A percentile compares a stretch with the other conserved stretches of the same genome.
These are phyloP conservation scores for Pneumocystis oryctolagi DNA, from an alignment of 1,139 yeast species.

Conservation along the genomic window DNA sequence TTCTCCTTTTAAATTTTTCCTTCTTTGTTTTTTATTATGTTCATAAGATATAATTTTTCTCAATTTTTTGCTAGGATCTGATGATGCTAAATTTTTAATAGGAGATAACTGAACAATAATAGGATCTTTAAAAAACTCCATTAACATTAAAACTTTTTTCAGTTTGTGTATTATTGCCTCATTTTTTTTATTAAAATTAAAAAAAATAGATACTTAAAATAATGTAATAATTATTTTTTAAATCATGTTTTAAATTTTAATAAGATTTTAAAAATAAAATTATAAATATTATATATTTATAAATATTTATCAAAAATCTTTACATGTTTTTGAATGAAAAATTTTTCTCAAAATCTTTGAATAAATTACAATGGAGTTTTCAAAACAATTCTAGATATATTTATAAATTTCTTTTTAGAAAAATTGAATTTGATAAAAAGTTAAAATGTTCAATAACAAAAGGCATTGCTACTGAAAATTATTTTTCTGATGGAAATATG, in stretches of 20 bases:
- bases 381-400: background rate
- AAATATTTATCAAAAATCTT: too few species aligned
- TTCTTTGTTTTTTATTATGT: background rate
- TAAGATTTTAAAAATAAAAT: background rate
- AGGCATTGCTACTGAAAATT: background rate
- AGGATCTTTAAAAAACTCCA: background rate
- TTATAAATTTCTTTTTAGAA: background rate
- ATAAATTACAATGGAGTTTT: background rate
- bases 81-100: background rate
- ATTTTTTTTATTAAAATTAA: background rate
- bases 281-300: too few species aligned
- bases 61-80: background rate
- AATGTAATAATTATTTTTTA: background rate
- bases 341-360: background rate
- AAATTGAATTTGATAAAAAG: background rate
- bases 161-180: background rate
- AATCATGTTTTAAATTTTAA: background rate
- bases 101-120: background rate
- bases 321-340: background rate
- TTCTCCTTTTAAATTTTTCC: background rate
- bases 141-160: background rate
- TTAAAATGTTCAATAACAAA: background rate
- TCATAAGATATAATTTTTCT: background rate
- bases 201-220: background rate
- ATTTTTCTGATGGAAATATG: background rate